Percentiles rank a stretch among this genome's conserved stretches.
Conservation (phyloP, 495 filamentous ascomycete species). For the Xylaria bambusicola region DNA sequence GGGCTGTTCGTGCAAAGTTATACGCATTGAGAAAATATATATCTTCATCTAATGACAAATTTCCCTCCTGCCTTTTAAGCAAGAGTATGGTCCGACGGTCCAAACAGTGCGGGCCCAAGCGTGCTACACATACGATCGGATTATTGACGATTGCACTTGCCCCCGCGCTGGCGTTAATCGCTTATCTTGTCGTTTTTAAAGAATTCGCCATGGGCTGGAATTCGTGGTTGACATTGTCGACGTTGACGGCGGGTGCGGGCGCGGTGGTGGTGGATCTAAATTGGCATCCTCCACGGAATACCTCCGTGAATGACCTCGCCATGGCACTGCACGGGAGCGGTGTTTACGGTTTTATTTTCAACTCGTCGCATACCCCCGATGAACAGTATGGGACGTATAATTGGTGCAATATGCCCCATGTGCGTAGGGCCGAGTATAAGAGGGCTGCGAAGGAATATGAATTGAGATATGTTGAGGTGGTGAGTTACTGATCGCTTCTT, state of each 20-base stretch:
- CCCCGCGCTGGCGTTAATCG: neutral
- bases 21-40: too few species aligned
- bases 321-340: constrained; percentile 52
- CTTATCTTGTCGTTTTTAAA: neutral
- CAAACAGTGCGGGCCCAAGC: too few species aligned
- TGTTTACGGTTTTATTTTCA: constrained; percentile 66
- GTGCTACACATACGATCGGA: too few species aligned
- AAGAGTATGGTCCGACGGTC: too few species aligned
- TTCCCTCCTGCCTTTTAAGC: too few species aligned
- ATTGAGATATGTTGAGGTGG: constrained; percentile 67
- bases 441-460: constrained; percentile 49
- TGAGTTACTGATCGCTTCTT: constrained; percentile 29
- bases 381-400: constrained; percentile 61
- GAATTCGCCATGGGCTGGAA: neutral
- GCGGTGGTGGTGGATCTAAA: constrained; percentile 40
- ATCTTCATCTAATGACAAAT: neutral
- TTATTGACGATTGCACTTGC: neutral
- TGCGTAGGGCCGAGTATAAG: constrained; percentile 58
- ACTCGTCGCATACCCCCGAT: constrained; percentile 53
- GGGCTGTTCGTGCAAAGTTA: too few species aligned
- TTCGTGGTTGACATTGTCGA: neutral
- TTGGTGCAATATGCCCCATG: constrained; percentile 79
- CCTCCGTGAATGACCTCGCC: constrained; percentile 58
- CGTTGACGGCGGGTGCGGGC: neutral
- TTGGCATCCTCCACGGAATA: constrained; percentile 61